A percentile compares a stretch with the other conserved stretches of the same genome.
Evolutionary conservation across 106 monocot genomes (phyloP).

Genomic region (Apostasia ramifera): DNA sequence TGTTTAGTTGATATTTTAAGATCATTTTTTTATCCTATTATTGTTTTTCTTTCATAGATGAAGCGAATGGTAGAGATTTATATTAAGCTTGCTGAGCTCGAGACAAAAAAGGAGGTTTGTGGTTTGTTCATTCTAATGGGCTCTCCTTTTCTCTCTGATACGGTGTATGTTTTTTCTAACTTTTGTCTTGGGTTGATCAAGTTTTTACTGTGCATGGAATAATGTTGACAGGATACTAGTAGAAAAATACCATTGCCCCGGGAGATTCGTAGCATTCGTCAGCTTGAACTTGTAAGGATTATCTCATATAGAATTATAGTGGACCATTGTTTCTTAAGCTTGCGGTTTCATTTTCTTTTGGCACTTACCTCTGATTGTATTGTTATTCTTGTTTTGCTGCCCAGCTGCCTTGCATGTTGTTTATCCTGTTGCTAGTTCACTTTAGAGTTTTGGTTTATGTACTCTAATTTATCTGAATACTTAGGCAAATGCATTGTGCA

Average conservation of each 20-base stretch:
- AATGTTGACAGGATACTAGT: slow-evolving; percentile 71
- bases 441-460: too few species aligned
- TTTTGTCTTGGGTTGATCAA: not conserved
- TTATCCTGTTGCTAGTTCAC: too few species aligned
- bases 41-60: slow-evolving; percentile 51
- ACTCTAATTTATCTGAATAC: too few species aligned
- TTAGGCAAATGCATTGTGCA: too few species aligned
- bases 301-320: not conserved
- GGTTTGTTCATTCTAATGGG: not conserved
- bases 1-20: not conserved
- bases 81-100: slow-evolving; percentile 95
- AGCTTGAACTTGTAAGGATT: slow-evolving; percentile 92
- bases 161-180: not conserved
- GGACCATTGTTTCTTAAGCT: not conserved
- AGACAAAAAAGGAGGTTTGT: slow-evolving; percentile 92
- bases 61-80: slow-evolving; percentile 95
- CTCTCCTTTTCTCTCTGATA: slow-evolving; percentile 4
- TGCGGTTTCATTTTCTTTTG: not conserved
- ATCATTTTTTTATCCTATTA: slow-evolving; percentile 7
- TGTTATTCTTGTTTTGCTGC: not conserved
- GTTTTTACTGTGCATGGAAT: slow-evolving; percentile 6
- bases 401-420: too few species aligned
- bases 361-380: not conserved
- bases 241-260: slow-evolving; percentile 80
- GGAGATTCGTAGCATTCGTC: slow-evolving; percentile 71